Evolutionary conservation across 176 grass and related monocot species (phyloP), one percentile per base, ranked within the genome.

Genomic region (Bolboschoenus planiculmis): DNA sequence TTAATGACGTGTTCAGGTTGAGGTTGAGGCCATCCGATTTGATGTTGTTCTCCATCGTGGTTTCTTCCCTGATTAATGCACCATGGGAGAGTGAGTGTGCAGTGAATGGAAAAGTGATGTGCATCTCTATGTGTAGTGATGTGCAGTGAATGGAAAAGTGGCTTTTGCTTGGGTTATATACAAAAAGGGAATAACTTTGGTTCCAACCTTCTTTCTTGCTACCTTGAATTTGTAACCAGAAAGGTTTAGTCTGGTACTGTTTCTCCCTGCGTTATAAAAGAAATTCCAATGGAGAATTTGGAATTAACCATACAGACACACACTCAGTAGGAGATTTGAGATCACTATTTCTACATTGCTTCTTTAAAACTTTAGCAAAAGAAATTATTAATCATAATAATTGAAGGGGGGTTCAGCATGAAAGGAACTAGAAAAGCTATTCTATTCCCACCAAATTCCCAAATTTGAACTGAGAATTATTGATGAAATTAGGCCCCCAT

Each of bases 401-500:
- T 51, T 53, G 14, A 75, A 48, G 43, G 20, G 14, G 72, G 40
- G 72, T 53, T 33, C 68, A 73, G 42, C 24, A 11, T 7, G n/a
- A n/a, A 73, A 31, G 72, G 4, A 76, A 76, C 24, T 11, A 20
- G 10, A 15, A 75, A 47, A 31, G 40, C 4, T 50, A 50, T 75
- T 75, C 4, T 50, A 50, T 75, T 75, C 71, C 71, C 71, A 75
- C 71, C 71, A 75, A 75, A 75, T 50, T 46, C 24, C 26, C 5
- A 15, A 74, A 35, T 37, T 75, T 29, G 43, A 50, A 75, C 43
- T 74, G 23, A 47, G 39, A 75, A 75, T 48, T 21, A 48, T 75
- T 75, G 40, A 75, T 50, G 43, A 31, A 7, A 75, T 75, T 75
- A 5, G n/a, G n/a, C 71, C 71, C 42, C 21, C 40, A 44, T 44